phyloP scores from a whole-genome alignment of 345 rosid genomes.

The Eucalyptus paniculata region DNA sequence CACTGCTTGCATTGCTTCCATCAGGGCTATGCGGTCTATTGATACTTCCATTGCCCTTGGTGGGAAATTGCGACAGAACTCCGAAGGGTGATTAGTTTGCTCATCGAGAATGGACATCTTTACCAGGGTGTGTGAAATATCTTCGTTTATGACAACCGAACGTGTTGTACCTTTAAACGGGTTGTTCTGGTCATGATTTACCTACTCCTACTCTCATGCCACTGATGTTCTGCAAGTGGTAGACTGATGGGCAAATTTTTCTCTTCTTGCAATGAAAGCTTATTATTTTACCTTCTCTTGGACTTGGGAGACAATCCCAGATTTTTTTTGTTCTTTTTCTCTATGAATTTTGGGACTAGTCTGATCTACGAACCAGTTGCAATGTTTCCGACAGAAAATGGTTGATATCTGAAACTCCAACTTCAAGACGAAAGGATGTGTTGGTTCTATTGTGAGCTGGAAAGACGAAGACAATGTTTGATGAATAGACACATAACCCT shows the following conservation, averaged over 20 bases:
- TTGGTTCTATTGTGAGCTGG: background rate
- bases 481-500: background rate
- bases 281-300: background rate
- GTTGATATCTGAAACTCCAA: background rate
- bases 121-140: background rate
- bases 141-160: background rate
- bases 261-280: background rate
- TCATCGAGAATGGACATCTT: background rate
- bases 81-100: background rate
- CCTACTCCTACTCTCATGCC: background rate
- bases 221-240: background rate
- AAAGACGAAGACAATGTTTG: background rate
- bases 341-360: background rate
- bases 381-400: background rate
- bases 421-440: background rate
- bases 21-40: background rate
- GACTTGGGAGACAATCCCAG: background rate
- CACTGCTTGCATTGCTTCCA: background rate
- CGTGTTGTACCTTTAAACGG: background rate
- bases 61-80: background rate
- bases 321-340: background rate
- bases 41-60: background rate
- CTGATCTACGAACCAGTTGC: background rate
- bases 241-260: background rate
- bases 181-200: background rate